Percentiles rank a stretch among this genome's conserved stretches.
phyloP scores from a whole-genome alignment of 805 yeast species.

The Naumovozyma baii region DNA sequence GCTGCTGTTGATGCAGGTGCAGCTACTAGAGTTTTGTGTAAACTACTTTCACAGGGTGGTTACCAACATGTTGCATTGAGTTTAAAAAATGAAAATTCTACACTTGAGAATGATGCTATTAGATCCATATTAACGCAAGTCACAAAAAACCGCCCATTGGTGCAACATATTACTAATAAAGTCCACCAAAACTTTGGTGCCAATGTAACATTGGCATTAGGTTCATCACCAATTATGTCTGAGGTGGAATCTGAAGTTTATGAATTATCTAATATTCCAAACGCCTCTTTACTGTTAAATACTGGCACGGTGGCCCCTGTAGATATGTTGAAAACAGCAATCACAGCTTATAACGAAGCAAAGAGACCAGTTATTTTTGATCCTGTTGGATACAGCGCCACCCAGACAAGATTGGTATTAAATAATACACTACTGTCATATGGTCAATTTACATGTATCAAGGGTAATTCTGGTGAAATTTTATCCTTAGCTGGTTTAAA shows the following conservation, averaged over 20 bases:
- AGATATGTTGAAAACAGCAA: constrained; percentile 40
- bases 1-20: constrained; percentile 44
- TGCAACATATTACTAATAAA: constrained; percentile 79
- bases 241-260: constrained; percentile 57
- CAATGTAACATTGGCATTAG: constrained; percentile 71
- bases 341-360: constrained; percentile 44
- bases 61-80: constrained; percentile 11
- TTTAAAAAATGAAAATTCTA: background rate
- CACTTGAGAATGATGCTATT: constrained; percentile 3
- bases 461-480: constrained; percentile 84
- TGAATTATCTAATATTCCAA: constrained; percentile 51
- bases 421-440: constrained; percentile 42
- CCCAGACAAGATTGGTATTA: constrained; percentile 43
- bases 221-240: constrained; percentile 86
- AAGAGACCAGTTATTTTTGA: constrained; percentile 66
- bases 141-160: constrained; percentile 41
- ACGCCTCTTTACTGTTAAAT: constrained; percentile 53
- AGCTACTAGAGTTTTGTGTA: constrained; percentile 37
- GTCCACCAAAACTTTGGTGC: constrained; percentile 89
- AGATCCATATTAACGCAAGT: constrained; percentile 20
- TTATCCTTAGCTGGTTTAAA: constrained; percentile 43
- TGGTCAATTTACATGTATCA: constrained; percentile 58
- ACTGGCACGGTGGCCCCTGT: constrained; percentile 61
- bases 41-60: constrained; percentile 12
- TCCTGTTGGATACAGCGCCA: constrained; percentile 91